Conservation (phyloP, 805 yeast species). For the Yamadazyma philogaea region DNA sequence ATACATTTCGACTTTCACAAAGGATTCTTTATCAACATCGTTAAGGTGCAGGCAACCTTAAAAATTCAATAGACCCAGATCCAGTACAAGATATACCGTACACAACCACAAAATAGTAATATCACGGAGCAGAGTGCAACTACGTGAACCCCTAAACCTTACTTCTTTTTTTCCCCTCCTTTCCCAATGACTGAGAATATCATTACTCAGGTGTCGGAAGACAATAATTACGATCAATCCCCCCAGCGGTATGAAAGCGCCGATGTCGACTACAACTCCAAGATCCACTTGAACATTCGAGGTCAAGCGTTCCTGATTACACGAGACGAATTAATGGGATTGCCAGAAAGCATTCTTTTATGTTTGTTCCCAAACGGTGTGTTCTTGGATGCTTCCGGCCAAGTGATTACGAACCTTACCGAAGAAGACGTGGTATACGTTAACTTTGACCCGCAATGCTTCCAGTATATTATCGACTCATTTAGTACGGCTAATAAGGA, state of each 20-base stretch:
- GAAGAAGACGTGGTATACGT: constrained; percentile 79
- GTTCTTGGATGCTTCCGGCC: constrained; percentile 71
- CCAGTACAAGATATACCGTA: neutral
- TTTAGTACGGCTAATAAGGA: constrained; percentile 70
- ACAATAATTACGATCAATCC: constrained; percentile 19
- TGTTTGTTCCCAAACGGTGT: constrained; percentile 91
- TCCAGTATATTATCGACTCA: constrained; percentile 72
- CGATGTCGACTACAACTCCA: constrained; percentile 55
- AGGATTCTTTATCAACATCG: neutral
- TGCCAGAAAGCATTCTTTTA: constrained; percentile 85
- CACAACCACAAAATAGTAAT: neutral
- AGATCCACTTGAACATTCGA: constrained; percentile 73
- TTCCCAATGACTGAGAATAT: constrained; percentile 44
- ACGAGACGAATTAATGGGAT: constrained; percentile 82
- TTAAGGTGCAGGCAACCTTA: constrained; percentile 19
- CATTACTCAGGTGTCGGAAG: constrained; percentile 69
- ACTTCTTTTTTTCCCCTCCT: neutral
- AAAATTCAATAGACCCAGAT: neutral
- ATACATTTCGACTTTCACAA: constrained; percentile 3
- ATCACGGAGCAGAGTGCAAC: neutral
- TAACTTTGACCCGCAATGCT: constrained; percentile 83
- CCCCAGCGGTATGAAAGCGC: constrained; percentile 20
- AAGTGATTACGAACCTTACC: constrained; percentile 72
- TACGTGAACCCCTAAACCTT: neutral
- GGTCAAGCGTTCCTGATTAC: constrained; percentile 73